These are phyloP conservation scores for Rhizopogon vulgaris DNA, from an alignment of 768 basidiomycete species.

Conservation along the genomic window DNA sequence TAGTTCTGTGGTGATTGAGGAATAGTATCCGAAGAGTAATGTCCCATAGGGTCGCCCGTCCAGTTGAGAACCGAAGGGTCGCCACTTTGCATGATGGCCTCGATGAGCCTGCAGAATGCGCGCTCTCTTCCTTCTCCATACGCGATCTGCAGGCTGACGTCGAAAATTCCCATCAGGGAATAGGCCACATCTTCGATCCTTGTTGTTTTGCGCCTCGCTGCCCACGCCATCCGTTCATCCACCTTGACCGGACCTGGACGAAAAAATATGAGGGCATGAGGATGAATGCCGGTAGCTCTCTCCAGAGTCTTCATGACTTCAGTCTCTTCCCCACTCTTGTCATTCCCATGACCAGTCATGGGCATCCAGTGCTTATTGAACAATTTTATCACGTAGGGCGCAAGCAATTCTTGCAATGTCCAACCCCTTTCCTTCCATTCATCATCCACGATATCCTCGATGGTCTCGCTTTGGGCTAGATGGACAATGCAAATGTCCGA, in stretches of 20 bases:
- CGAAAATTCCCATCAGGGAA: slow-evolving; percentile 10
- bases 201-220: slow-evolving; percentile 11
- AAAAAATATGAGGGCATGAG: too few species aligned
- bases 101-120: slow-evolving; percentile 2
- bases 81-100: slow-evolving; percentile 1
- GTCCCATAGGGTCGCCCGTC: neutral
- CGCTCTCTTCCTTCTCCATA: slow-evolving; percentile 12
- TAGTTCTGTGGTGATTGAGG: too few species aligned
- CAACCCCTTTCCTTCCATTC: slow-evolving; percentile 4
- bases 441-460: too few species aligned
- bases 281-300: too few species aligned
- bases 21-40: too few species aligned
- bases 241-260: too few species aligned
- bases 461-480: neutral
- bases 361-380: slow-evolving; percentile 2
- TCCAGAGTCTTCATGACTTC: too few species aligned
- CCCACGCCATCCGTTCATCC: slow-evolving; percentile 8
- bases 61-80: slow-evolving; percentile 2
- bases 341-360: too few species aligned
- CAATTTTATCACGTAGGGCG: slow-evolving; percentile 1
- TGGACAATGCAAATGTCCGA: slow-evolving; percentile 7
- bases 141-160: slow-evolving; percentile 7
- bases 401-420: slow-evolving; percentile 5
- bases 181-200: slow-evolving; percentile 11
- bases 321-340: too few species aligned